phyloP scores from a whole-genome alignment of 1,284 basidiomycete genomes.

The Ustilago curta region DNA sequence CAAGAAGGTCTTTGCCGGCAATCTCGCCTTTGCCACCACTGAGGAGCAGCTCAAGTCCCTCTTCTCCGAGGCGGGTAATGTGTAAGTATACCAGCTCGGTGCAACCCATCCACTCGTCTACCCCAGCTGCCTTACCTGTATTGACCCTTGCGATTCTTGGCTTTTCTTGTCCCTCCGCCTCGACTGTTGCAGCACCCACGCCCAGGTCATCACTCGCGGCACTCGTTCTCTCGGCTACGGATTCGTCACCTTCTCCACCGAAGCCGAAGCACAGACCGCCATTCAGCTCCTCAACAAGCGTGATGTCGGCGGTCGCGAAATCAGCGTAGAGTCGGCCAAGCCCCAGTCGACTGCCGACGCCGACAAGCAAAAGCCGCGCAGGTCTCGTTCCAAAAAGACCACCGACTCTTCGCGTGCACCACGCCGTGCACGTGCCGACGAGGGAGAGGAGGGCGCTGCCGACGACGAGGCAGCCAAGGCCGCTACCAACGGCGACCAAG shows the following conservation, averaged over 20 bases:
- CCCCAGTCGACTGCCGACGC: slow-evolving; percentile 49
- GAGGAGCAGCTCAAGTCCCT: slow-evolving; percentile 60
- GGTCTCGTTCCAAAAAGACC: slow-evolving; percentile 28
- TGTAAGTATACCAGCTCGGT: slow-evolving; percentile 35
- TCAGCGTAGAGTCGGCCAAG: slow-evolving; percentile 65
- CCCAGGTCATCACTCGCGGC: slow-evolving; percentile 65
- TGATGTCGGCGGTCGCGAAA: slow-evolving; percentile 62
- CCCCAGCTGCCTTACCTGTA: too few relatives aligned
- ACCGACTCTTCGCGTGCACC: slow-evolving; percentile 42
- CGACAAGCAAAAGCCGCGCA: slow-evolving; percentile 33
- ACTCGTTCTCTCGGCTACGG: slow-evolving; percentile 66
- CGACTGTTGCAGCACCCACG: slow-evolving; percentile 39
- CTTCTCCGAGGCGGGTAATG: slow-evolving; percentile 61
- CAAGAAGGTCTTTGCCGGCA: slow-evolving; percentile 54
- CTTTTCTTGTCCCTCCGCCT: neutral
- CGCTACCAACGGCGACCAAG: slow-evolving; percentile 29
- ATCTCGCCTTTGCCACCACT: slow-evolving; percentile 65
- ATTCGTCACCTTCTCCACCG: slow-evolving; percentile 64
- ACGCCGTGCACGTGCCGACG: slow-evolving; percentile 56
- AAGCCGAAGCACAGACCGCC: slow-evolving; percentile 60
- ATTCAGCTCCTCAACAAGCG: slow-evolving; percentile 62
- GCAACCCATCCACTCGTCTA: too few relatives aligned
- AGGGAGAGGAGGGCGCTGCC: slow-evolving; percentile 60
- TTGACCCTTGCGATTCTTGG: neutral
- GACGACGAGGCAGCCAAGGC: slow-evolving; percentile 42